Evolutionary conservation across 768 basidiomycete species (phyloP), one percentile per base, ranked within the genome.

Genomic region (Hemileccinum impolitum): DNA sequence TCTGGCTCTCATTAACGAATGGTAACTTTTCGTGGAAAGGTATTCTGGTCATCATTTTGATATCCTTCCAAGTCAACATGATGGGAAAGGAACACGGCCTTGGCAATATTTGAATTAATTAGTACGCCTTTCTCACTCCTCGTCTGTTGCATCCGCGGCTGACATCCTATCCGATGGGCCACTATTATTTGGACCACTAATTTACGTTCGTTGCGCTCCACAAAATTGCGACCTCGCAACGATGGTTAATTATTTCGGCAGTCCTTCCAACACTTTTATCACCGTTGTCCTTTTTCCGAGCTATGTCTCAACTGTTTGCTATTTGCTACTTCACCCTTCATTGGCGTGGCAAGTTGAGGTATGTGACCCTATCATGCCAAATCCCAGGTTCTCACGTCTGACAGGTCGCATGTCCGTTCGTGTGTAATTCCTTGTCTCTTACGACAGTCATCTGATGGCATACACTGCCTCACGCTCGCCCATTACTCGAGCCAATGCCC

Each of bases 121-220:
- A 15, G 60, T 56, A 38, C 21, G 48, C 43, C 21, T 34, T 43
- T 44, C 19, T 36, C 17, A 5, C 19, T 36, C 25, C 7, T 23
- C 5, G 6, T 36, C 28, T 21, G 10, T 4, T 21, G 19, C 8
- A 32, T 36, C 19, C 6, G 38, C 39, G 64, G 61, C 48, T 15
- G 54, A 66, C 26, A 38, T 66, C 30, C 23, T 66, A 10, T 54
- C 59, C 12, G 62, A 56, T 30, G n/a, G n/a, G n/a, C 31, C 34
- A 11, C 43, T 41, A 15, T 34, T 59, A 9, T 44, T 64, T 23
- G 10, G 19, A 39, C 32, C 59, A 39, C 45, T 56, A 8, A 46
- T 58, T 14, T 5, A n/a, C n/a, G 35, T 42, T 25, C 30, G 1
- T 28, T 57, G 15, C 50, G 40, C 41, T 48, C 46, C 25, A 32